Base-by-base conservation (phyloP, 495 filamentous ascomycete genomes). In the Penicillium chermesinum region DNA sequence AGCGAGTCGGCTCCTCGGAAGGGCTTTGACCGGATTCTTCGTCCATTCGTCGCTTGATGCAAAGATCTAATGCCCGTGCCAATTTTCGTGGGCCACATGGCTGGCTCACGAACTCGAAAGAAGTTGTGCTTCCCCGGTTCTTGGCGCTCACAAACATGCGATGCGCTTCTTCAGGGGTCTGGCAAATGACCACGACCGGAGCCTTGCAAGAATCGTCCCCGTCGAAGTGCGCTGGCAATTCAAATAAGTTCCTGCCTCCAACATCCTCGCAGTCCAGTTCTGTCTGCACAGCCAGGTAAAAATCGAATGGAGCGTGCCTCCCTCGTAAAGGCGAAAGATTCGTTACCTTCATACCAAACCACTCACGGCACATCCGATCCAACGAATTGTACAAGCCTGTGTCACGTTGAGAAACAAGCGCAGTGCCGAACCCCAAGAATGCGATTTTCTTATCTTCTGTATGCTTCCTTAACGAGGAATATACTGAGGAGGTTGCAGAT, bases 11-110 rank as follows among this genome's bases (percentile, higher is more conserved):
- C 46, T 53, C 53, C 3, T 43, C 22, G 30, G 25, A 30, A 4
- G 25, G 25, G 25, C 25, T 30, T 30, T 30, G 25, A 5, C 25
- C 25, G 5, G 25, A 5, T 10, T 30, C 5, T 10, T 30, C 25
- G 4, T 30, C 25, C 5, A 30, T 30, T 39, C 44, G 46, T n/a
- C 61, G 60, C 32, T 59, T 55, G 18, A 64, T 52, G 38, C 63
- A 66, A 8, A 62, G 39, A 18, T 56, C 33, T 30, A 66, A 16
- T 1, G 63, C 54, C 0, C 52, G 50, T 4, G 55, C 59, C 2
- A 67, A 22, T 18, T 67, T 67, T 1, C 53, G 53, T 0, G 64
- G 64, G 2, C 64, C 64, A 47, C 61, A 67, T 1, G 64, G 64
- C 36, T 67, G 64, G 39, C 61, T 64, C 21, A 67, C 55, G 19